Evolutionary conservation across 192 early-diverging fungal genomes (phyloP).

Genomic region (Coemansia sp.): DNA sequence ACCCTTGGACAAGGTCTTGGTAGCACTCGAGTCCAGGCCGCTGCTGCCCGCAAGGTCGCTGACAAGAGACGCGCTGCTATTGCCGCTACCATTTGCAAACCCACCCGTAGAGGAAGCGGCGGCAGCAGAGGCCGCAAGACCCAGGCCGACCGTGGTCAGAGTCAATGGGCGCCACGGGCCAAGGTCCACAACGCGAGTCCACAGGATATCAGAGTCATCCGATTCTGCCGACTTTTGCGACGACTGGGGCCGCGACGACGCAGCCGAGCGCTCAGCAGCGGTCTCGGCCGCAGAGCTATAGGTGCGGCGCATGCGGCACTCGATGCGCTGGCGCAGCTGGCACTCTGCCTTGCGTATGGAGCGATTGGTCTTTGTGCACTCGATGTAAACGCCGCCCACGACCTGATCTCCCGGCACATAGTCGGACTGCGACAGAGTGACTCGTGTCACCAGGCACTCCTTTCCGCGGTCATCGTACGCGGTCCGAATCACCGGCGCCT

Average conservation of each 20-base stretch:
- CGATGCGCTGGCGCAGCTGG: conserved; percentile 46
- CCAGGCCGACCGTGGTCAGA: conserved; percentile 33
- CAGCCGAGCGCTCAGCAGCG: conserved; percentile 21
- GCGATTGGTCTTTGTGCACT: conserved; percentile 33
- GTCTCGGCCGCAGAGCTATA: conserved; percentile 36
- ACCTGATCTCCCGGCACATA: conserved; percentile 50
- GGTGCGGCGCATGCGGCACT: conserved; percentile 50
- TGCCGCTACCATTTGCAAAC: neutral
- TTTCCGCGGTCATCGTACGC: conserved; percentile 43
- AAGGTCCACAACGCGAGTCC: conserved; percentile 39
- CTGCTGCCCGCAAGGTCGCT: conserved; percentile 1
- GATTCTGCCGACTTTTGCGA: conserved; percentile 29
- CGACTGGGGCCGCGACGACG: conserved; percentile 34
- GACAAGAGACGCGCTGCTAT: conserved; percentile 7
- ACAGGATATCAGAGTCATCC: conserved; percentile 49
- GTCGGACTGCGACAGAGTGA: conserved; percentile 45
- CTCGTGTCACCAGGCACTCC: conserved; percentile 37
- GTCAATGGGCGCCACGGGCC: conserved; percentile 24
- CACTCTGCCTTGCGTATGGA: conserved; percentile 43
- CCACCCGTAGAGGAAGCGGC: conserved; percentile 2
- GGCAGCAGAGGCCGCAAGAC: conserved; percentile 31
- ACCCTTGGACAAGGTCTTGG: conserved; percentile 14
- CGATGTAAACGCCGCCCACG: conserved; percentile 47
- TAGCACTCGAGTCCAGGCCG: neutral
- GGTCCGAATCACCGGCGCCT: conserved; percentile 24